These are phyloP conservation scores for Talaromyces rugulosus DNA, from an alignment of 2,329 filamentous ascomycete species.

Conservation along the genomic window DNA sequence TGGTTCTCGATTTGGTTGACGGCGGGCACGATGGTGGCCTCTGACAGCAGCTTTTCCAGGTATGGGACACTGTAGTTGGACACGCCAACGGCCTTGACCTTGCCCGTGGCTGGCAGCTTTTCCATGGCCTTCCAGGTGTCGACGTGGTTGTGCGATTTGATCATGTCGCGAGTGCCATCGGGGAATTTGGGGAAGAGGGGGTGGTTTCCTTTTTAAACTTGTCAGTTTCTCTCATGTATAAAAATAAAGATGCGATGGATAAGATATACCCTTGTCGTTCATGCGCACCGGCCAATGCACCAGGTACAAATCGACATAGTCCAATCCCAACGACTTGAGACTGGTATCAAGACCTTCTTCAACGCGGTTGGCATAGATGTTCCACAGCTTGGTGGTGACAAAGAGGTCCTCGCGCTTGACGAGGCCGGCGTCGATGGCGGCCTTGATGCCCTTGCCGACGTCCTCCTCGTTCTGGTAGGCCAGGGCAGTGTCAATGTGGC, in stretches of 20 bases:
- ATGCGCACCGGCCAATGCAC: slow-evolving; percentile 63
- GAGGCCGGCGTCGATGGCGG: slow-evolving; percentile 60
- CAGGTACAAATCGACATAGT: slow-evolving; percentile 66
- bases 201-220: slow-evolving; percentile 27
- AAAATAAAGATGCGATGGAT: slow-evolving; percentile 44
- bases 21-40: slow-evolving; percentile 44
- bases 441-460: slow-evolving; percentile 47
- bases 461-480: slow-evolving; percentile 38
- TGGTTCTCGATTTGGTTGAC: slow-evolving; percentile 52
- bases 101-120: slow-evolving; percentile 35
- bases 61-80: slow-evolving; percentile 50
- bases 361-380: slow-evolving; percentile 60
- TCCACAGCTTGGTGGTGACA: slow-evolving; percentile 65
- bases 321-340: slow-evolving; percentile 58
- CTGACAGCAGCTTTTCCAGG: slow-evolving; percentile 43
- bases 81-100: slow-evolving; percentile 49
- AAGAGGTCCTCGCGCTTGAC: slow-evolving; percentile 63
- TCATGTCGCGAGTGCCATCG: slow-evolving; percentile 71
- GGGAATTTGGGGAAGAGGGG: slow-evolving; percentile 64
- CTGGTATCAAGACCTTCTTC: slow-evolving; percentile 57
- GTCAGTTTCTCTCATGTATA: slow-evolving; percentile 28
- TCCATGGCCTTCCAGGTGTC: slow-evolving; percentile 51
- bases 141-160: slow-evolving; percentile 61
- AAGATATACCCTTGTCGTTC: slow-evolving; percentile 44
- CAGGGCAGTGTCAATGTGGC: slow-evolving; percentile 51